These are phyloP conservation scores for Kandelia obovata DNA, from an alignment of 345 rosid genomes.

Conservation along the genomic window DNA sequence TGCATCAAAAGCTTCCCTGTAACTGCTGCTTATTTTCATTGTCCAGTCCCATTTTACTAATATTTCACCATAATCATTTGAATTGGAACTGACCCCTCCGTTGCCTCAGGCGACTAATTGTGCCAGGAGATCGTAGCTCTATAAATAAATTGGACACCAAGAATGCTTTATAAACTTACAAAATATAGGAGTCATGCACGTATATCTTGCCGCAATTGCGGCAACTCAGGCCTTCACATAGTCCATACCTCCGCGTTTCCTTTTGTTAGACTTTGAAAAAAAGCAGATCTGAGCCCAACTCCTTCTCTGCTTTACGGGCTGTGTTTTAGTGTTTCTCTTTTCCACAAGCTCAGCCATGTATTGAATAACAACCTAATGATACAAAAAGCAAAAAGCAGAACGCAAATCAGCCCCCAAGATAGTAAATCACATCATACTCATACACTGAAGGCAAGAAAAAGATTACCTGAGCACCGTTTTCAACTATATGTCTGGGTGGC, in stretches of 20 bases:
- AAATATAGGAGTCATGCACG: constrained; percentile 15
- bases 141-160: not conserved
- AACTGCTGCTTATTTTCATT: not conserved
- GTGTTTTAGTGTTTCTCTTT: constrained; percentile 47
- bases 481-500: constrained; percentile 72
- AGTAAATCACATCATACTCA: not conserved
- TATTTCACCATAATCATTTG: not conserved
- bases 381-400: constrained; percentile 11
- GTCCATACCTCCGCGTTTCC: constrained; percentile 71
- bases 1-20: not conserved
- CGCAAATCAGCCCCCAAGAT: not conserved
- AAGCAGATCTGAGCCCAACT: constrained; percentile 90
- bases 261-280: constrained; percentile 87
- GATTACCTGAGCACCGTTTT: constrained; percentile 87
- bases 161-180: constrained; percentile 27
- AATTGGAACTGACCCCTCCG: not conserved
- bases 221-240: constrained; percentile 48
- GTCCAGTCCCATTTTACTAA: no score
- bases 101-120: not conserved
- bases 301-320: constrained; percentile 72
- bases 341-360: constrained; percentile 76
- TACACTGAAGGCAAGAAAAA: constrained; percentile 2
- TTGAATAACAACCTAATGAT: constrained; percentile 72
- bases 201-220: not conserved
- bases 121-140: not conserved